Conservation (phyloP, 352 stramenopile species). For the Globisporangium mamillatum region DNA sequence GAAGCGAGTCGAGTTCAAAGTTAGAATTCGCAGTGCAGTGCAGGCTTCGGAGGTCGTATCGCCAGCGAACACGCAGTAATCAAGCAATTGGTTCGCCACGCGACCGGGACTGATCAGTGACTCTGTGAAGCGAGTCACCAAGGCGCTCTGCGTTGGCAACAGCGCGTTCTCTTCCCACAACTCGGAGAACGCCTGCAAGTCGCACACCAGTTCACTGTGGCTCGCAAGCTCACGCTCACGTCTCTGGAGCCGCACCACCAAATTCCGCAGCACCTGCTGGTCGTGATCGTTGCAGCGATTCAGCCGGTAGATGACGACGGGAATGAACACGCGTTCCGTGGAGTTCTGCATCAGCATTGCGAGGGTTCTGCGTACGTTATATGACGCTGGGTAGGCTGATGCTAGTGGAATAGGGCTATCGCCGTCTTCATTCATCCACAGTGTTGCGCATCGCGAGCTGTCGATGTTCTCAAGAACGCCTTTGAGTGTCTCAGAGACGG, state of each 20-base stretch:
- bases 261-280: conserved; percentile 31
- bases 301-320: conserved; percentile 48
- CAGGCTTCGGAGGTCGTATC: conserved; percentile 11
- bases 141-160: conserved; percentile 29
- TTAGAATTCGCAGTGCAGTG: background rate
- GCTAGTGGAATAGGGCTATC: background rate
- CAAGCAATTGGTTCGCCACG: conserved; percentile 36
- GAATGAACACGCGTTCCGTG: conserved; percentile 49
- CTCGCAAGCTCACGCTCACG: background rate
- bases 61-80: conserved; percentile 56
- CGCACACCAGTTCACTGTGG: conserved; percentile 30
- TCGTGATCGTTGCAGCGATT: conserved; percentile 48
- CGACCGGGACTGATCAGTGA: conserved; percentile 39
- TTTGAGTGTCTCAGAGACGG: conserved; percentile 29
- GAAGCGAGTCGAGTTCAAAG: background rate
- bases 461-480: conserved; percentile 33
- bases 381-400: background rate
- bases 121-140: conserved; percentile 42
- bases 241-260: conserved; percentile 28
- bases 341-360: conserved; percentile 42
- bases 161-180: conserved; percentile 51
- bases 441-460: background rate
- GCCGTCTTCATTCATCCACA: background rate
- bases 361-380: conserved; percentile 21
- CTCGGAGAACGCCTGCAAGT: conserved; percentile 67